A percentile compares a stretch with the other conserved stretches of the same genome.
phyloP scores from a whole-genome alignment of 192 early-diverging fungal species.

The Linnemannia hyalina region DNA sequence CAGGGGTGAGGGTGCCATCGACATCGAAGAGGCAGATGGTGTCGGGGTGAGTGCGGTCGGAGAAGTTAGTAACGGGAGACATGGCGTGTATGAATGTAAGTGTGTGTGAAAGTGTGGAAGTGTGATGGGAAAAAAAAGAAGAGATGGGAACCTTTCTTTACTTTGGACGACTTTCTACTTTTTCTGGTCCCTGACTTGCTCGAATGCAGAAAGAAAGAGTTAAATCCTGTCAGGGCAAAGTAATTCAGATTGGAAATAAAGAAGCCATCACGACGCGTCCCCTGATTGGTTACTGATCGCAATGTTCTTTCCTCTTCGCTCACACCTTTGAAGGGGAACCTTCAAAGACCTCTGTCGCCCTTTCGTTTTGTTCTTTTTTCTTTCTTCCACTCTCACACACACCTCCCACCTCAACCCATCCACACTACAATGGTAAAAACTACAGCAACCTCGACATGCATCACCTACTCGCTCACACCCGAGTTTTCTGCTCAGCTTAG shows the following conservation, averaged over 20 bases:
- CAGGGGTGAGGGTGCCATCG: slow-evolving; percentile 97
- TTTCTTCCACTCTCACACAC: neutral
- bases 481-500: neutral
- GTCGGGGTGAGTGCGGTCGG: slow-evolving; percentile 78
- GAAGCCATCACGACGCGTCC: neutral
- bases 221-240: neutral
- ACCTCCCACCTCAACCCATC: neutral
- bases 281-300: slow-evolving; percentile 11
- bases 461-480: neutral
- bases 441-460: neutral
- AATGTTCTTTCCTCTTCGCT: neutral
- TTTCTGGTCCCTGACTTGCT: neutral
- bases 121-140: neutral
- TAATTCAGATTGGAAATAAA: neutral
- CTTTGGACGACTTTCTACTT: neutral
- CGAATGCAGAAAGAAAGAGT: neutral
- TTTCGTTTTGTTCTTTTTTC: slow-evolving; percentile 14
- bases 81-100: neutral
- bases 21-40: slow-evolving; percentile 96
- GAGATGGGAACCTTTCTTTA: slow-evolving; percentile 2
- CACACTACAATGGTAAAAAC: slow-evolving; percentile 18
- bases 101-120: neutral
- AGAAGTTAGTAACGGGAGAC: slow-evolving; percentile 38
- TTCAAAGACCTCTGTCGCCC: neutral
- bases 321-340: neutral